Base-by-base conservation (phyloP, 345 rosid genomes). In the Acer campestre region DNA sequence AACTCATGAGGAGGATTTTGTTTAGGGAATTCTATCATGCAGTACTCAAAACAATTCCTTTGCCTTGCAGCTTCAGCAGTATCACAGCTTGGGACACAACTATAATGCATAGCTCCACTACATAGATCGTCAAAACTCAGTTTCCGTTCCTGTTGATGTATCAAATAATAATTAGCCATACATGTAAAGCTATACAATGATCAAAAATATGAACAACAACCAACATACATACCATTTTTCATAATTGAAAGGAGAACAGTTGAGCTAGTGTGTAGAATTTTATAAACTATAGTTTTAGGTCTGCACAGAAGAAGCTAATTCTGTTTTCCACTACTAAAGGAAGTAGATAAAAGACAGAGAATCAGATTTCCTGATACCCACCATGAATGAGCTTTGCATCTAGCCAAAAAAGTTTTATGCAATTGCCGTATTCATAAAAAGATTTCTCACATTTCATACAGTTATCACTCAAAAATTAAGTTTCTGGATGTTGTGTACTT, bases 11-110 rank as follows among this genome's bases (percentile, higher is more conserved):
- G 55, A 44, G 81, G 70, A 61, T n/a, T 73, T 78, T 84, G 25
- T 58, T 58, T n/a, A 20, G 62, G 62, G 56, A 14, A 7, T 14
- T 42, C 10, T 42, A 0, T 6, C 1, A 42, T 7, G 46, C 10
- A 8, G 46, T 42, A 7, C 10, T 9, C 46, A 42, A 42, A 42
- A 42, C 79, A 78, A 71, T 85, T 91, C 80, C 85, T 91, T 79
- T 90, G 89, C 79, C 85, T 89, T 25, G 88, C 90, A 59, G 94
- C 95, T 31, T 65, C 90, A 85, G 74, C 38, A 94, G 83, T 71
- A 17, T 90, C 97, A 70, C 77, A 89, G 82, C 65, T 86, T 78
- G 89, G 79, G 70, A 8, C 22, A 18, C 62, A 7, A 40, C 44
- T 40, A 40, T 40, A 40, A 5, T 40, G 44, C 7, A 1, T 40